Base-by-base conservation (phyloP, 129 eudicot genomes). In the Ambrosia trifida region DNA sequence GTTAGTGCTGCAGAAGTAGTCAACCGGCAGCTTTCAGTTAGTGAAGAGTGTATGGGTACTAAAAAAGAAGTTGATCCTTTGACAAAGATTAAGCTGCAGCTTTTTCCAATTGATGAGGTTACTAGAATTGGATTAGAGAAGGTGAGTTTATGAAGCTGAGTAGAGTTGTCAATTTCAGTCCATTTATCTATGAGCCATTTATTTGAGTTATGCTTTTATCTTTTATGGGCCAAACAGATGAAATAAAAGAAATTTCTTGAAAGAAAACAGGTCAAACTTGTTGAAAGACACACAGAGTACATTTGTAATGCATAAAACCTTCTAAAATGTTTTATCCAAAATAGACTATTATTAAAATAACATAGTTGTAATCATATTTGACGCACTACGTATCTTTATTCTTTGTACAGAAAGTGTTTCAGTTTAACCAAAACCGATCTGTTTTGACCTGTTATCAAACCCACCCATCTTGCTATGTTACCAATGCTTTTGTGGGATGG, bases 61-160 rank as follows among this genome's bases (percentile, higher is more conserved):
- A 40, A 33, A 57, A 73, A 52, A 44, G 60, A 73, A 35, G 73
- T 51, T 38, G 75, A 57, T 72, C 78, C 89, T 11, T 78, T 87
- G 79, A 68, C 86, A 53, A 93, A 93, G 85, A 83, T 93, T 31
- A 89, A 83, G 74, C 74, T 93, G 82, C 96, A 87, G 85, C 90
- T 93, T 69, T 87, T 87, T 72, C 98, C 98, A 36, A 61, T 93
- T 70, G 77, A 87, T 56, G 92, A 87, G 68, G 77, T 40, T 58
- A 83, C 84, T 50, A 90, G 89, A 44, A 64, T 64, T 64, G 81
- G 82, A 54, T 74, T 93, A 70, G 96, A 85, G 74, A 87, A 93
- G 87, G 98, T 93, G 73, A 74, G 74, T 35, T 76, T 36, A 32
- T 20, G 24, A 19, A 52, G 18, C 44, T 13, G 14, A 62, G 41